phyloP scores from a whole-genome alignment of 208 protist species.

The Leishmania amazonensis region DNA sequence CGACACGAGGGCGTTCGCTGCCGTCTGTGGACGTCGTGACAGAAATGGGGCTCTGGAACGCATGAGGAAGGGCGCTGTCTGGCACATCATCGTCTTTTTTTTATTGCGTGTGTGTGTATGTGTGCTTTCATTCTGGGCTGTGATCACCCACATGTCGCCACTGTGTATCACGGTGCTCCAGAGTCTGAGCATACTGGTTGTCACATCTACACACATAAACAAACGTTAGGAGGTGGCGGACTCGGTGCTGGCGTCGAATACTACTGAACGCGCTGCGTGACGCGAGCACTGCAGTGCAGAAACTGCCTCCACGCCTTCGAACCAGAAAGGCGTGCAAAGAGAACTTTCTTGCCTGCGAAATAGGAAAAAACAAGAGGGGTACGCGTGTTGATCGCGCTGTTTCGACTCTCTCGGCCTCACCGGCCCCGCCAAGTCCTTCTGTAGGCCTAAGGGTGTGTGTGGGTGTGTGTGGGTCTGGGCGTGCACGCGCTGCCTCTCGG shows the following conservation, averaged over 20 bases:
- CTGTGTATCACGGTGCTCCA: background rate
- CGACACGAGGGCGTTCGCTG: slow-evolving; percentile 1
- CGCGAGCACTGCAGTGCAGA: background rate
- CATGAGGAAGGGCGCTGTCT: background rate
- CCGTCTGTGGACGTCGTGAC: slow-evolving; percentile 38
- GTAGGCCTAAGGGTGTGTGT: background rate
- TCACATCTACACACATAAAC: background rate
- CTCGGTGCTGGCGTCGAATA: background rate
- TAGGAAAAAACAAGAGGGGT: background rate
- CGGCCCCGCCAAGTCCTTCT: background rate
- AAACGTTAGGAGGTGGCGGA: background rate
- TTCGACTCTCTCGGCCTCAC: background rate
- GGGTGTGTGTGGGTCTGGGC: background rate
- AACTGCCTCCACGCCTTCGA: background rate
- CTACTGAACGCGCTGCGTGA: background rate
- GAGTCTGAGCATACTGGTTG: background rate
- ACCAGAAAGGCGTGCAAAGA: background rate
- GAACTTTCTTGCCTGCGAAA: background rate
- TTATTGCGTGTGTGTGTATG: background rate
- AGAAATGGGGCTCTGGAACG: background rate
- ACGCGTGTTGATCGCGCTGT: no score
- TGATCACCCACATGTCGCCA: background rate
- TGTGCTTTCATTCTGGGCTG: background rate
- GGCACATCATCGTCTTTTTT: background rate
- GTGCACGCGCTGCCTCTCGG: background rate